Evolutionary conservation across 2,329 filamentous ascomycete genomes (phyloP), one percentile per base, ranked within the genome.

Genomic region (Phyllosticta ampelicida): DNA sequence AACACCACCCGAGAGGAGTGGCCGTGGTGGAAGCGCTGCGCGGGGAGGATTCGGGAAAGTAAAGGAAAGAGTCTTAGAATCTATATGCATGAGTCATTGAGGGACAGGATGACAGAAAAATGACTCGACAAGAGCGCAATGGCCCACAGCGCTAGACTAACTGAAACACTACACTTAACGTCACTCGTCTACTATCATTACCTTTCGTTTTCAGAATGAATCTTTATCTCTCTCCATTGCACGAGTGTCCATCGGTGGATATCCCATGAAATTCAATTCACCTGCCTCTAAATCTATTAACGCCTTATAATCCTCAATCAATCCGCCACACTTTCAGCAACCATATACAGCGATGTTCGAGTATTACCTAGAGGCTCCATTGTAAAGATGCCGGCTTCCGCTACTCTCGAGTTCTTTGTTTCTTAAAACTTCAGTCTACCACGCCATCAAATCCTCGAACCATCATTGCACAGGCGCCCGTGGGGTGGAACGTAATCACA

Each of bases 261-360:
- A 26, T 26, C 23, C 30, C 11, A 11, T 11, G n/a, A 2, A n/a
- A 44, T 5, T 16, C 30, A 5, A 44, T n/a, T n/a, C 36, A 16
- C 13, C n/a, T 30, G 10, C 20, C 23, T 18, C 51, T 9, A 53
- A 16, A 26, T 26, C 9, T 18, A n/a, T 30, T 21, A 20, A 53
- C n/a, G 18, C 30, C 29, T 54, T 29, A 10, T 13, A 36, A 21
- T 55, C 57, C 29, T 50, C 21, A 53, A 55, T 67, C 21, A 70
- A 44, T 67, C 64, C 20, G 68, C 68, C 9, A 66, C 68, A 62
- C 66, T 69, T 61, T 69, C 68, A 1, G 67, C 67, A 55, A 70
- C 63, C 18, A 66, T 68, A 58, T 70, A 71, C 61, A 70, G 66
- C 0, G 67, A 68, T 1, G 67, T 61, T 54, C 70, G 68, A n/a